phyloP scores from a whole-genome alignment of 345 rosid genomes.

The Rhodamnia argentea region DNA sequence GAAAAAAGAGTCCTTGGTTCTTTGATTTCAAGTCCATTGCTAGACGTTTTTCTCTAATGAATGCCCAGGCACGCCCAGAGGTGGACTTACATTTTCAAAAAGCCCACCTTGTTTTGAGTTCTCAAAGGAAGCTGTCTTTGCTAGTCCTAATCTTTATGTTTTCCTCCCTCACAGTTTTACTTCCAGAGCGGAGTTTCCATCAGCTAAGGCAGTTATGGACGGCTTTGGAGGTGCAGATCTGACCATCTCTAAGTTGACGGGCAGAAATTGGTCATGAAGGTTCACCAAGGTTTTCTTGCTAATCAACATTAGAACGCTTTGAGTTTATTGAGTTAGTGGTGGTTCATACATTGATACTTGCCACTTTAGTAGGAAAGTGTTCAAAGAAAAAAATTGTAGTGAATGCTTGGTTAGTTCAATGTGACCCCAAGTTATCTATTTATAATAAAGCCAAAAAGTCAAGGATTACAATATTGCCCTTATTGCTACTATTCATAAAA shows the following conservation, averaged over 20 bases:
- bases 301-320: background rate
- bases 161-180: slow-evolving; percentile 34
- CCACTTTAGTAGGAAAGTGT: background rate
- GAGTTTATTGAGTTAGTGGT: background rate
- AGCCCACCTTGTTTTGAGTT: background rate
- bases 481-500: too few species aligned
- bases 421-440: too few species aligned
- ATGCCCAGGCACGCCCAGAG: background rate
- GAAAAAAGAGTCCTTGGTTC: background rate
- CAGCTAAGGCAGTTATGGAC: slow-evolving; percentile 73
- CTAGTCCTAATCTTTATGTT: background rate
- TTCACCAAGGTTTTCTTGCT: slow-evolving; percentile 7
- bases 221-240: slow-evolving; percentile 94
- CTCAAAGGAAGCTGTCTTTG: background rate
- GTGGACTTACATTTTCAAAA: background rate
- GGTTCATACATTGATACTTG: background rate
- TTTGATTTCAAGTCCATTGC: background rate
- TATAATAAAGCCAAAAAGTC: too few species aligned
- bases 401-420: too few species aligned
- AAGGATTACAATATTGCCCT: too few species aligned
- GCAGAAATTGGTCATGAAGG: slow-evolving; percentile 31
- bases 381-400: too few species aligned
- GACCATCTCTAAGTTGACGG: slow-evolving; percentile 43
- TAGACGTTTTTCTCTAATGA: background rate
- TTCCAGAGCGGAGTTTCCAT: slow-evolving; percentile 76